Base-by-base conservation (phyloP, 768 basidiomycete species). In the Saitozyma podzolica region DNA sequence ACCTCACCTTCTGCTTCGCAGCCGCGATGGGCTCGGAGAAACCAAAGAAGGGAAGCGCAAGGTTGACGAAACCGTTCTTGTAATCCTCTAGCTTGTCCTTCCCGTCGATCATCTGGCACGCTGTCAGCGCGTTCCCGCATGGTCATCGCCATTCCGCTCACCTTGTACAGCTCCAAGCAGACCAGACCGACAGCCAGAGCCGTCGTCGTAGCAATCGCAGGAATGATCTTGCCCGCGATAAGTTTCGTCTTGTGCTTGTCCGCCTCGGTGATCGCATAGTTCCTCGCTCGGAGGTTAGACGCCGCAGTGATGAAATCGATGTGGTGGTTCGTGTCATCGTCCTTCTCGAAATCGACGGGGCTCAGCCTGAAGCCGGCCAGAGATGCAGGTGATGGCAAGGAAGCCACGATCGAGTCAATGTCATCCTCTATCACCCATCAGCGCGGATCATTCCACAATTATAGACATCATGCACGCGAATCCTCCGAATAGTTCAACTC, bases 291-390 rank as follows among this genome's bases (percentile, higher is more conserved):
- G 58, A 97, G 84, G 82, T 99, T 98, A 54, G 92, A 96, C 8
- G 95, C 91, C 8, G 96, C 90, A 42, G 94, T 97, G 81, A 99
- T 95, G 81, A 98, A 97, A 81, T 95, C 96, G 76, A 99, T 97
- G 80, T 99, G 96, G 81, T 90, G 87, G 81, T 99, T 99, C 55
- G 89, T 86, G 76, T 99, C 96, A 72, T 98, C 95, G 74, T 99
- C 96, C 82, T 99, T 99, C 84, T 99, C 96, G 68, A 99, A 99
- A 73, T 96, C 93, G 54, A 94, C 95, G 3, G 95, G 91, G 56
- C 83, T 89, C 53, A 99, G 85, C 58, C 96, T 89, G 82, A 94
- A 99, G n/a, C 96, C 96, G 54, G 89, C 94, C 48, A 99, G 82
- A 16, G 91, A 90, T 2, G 93, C 91, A 0, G 96, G 95, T 16